Evolutionary conservation across 2,329 filamentous ascomycete genomes (phyloP).

Genomic region (Dryadomyces quercivorus): DNA sequence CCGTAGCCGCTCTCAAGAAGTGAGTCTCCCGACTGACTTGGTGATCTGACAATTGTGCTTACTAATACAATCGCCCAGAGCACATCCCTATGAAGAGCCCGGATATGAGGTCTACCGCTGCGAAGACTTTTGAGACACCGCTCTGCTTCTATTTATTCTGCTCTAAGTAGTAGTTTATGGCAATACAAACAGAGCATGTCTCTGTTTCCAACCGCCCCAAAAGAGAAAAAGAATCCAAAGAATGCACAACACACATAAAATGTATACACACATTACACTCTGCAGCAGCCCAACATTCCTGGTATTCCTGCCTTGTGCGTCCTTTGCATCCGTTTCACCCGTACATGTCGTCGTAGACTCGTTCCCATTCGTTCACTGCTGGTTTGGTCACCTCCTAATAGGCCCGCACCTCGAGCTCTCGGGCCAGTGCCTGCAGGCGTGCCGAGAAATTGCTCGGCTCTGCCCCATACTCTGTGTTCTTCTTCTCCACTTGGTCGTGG

Average conservation of each 20-base stretch:
- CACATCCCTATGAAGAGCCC: conserved; percentile 41
- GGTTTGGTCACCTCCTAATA: background rate
- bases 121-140: conserved; percentile 28
- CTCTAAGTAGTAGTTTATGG: no score
- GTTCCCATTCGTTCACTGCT: background rate
- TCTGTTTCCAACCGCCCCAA: background rate
- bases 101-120: conserved; percentile 35
- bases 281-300: background rate
- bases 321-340: background rate
- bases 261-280: background rate
- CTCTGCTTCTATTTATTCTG: background rate
- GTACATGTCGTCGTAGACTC: background rate
- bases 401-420: conserved; percentile 20
- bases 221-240: background rate
- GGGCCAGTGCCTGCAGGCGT: conserved; percentile 26
- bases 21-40: conserved; percentile 22
- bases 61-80: conserved; percentile 17
- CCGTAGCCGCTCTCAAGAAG: conserved; percentile 53
- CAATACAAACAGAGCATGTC: background rate
- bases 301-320: background rate
- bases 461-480: conserved; percentile 19
- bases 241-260: background rate
- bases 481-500: conserved; percentile 35
- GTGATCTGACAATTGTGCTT: background rate
- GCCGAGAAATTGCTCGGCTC: conserved; percentile 21